Evolutionary conservation across 192 early-diverging fungal species (phyloP), one percentile per base, ranked within the genome.

Genomic region (Entomortierella lignicola): DNA sequence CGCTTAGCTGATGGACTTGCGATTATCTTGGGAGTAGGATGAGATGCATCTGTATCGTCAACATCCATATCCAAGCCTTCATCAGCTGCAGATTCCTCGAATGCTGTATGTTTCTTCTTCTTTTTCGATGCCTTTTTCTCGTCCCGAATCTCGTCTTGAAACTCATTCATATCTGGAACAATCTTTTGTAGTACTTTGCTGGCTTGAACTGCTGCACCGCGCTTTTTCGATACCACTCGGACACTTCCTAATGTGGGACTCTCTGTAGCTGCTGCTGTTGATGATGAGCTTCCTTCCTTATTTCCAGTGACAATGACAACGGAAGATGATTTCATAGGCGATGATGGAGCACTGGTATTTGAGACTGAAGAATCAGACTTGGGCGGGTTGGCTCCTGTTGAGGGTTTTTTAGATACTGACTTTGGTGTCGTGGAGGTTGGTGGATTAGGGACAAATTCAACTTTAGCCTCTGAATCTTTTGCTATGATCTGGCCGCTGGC

Each of bases 121-220:
- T 50, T 81, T 23, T 66, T 66, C 7, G 44, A 48, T 4, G 72
- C 63, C 30, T 61, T 69, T 69, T 83, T 84, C 70, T 87, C 88
- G 32, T 81, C 72, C 61, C 81, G 79, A 52, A 87, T 56, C 26
- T 79, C 75, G 2, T 69, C 75, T 50, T 79, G 75, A 21, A 70
- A 79, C 15, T 58, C 62, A 41, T 79, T 79, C 75, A 79, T 79
- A 41, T 79, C 75, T 0, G 75, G 67, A 25, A 70, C 75, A 70
- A 70, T 69, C 51, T 79, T 63, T 42, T 66, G 61, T 48, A 79
- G 50, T 2, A 68, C 75, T 23, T 65, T 69, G 13, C 48, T 64
- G 15, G 75, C 75, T 29, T 69, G 62, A 17, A 79, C 10, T 6
- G 75, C 75, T 26, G 75, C 75, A 25, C 75, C 75, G 17, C 75